Percentiles rank a stretch among this genome's conserved stretches.
phyloP scores from a whole-genome alignment of 2,329 filamentous ascomycete species.

The Fusarium tuaranense region DNA sequence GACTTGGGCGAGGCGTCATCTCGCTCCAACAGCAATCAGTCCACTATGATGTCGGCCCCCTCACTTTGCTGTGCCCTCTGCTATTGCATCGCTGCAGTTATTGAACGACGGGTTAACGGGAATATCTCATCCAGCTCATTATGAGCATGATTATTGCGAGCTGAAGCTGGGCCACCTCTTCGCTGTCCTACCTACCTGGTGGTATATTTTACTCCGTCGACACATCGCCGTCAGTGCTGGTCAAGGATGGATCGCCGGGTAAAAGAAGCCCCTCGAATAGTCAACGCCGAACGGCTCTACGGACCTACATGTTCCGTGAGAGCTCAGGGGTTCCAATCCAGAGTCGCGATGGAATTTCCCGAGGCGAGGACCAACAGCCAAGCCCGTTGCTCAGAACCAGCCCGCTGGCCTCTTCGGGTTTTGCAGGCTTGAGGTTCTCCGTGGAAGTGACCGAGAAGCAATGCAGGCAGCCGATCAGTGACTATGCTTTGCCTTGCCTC shows the following conservation, averaged over 20 bases:
- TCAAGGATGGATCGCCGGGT: conserved; percentile 15
- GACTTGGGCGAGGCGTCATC: conserved; percentile 41
- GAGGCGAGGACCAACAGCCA: conserved; percentile 13
- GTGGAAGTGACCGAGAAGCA: conserved; percentile 1
- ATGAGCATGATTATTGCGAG: not conserved
- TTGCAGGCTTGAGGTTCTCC: conserved; percentile 7
- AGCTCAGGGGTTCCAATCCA: conserved; percentile 10
- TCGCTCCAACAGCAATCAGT: conserved; percentile 43
- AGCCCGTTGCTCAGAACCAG: not conserved
- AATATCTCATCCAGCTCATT: not conserved
- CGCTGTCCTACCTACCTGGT: not conserved
- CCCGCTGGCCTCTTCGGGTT: not conserved
- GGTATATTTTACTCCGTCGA: not conserved
- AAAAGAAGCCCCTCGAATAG: conserved; percentile 7
- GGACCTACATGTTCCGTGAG: conserved; percentile 3
- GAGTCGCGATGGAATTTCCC: conserved; percentile 1
- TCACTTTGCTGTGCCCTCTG: conserved; percentile 5
- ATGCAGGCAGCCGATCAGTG: conserved; percentile 10
- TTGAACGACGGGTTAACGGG: not conserved
- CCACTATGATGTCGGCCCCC: conserved; percentile 44
- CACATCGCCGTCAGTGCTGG: not conserved
- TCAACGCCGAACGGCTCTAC: conserved; percentile 1
- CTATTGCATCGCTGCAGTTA: conserved; percentile 1
- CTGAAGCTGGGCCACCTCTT: not conserved
- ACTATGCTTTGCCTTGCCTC: not conserved